Evolutionary conservation across 2,329 filamentous ascomycete genomes (phyloP), one percentile per base, ranked within the genome.

Genomic region (Penicillium sp.): DNA sequence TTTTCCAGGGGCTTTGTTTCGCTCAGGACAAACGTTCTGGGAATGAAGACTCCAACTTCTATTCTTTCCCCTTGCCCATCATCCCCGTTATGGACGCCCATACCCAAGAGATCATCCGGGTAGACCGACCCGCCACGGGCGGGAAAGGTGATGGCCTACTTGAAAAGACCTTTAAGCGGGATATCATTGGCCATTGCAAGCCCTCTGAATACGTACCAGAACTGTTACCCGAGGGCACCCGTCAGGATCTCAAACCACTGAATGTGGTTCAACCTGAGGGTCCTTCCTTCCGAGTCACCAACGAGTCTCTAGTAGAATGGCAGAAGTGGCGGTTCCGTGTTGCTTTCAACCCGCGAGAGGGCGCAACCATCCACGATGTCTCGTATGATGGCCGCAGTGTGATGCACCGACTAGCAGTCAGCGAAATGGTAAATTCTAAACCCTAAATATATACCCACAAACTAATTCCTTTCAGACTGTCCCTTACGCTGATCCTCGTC

Each of bases 201-300:
- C 68, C 74, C 5, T 77, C 78, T 0, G 83, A 85, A 60, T 85
- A 85, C 61, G 66, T 78, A 1, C 76, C 76, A 1, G 76, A 79
- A 66, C 73, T 87, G 2, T 73, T 86, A 10, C 62, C 69, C 0
- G 63, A 70, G 4, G 71, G 72, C 3, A 71, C 69, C 7, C 77
- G 84, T 13, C 73, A 78, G 43, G 83, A 83, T 54, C 68, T 86
- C 29, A 91, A 90, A 72, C 88, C 88, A 5, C 82, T 92, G 67
- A 84, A 90, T 63, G 85, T 93, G 45, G 80, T 84, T 1, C 90
- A 93, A 61, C 85, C 85, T 0, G 84, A 89, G 31, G 88, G 88
- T 0, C 81, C 87, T 0, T 88, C 84, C 1, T 91, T 91, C 72
- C 77, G 74, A 0, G 65, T 73, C 31, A 72, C 69, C 2, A 64